Evolutionary conservation across 1,139 yeast species (phyloP), one percentile per base, ranked within the genome.

Genomic region (Eremothecium sinecaudum): DNA sequence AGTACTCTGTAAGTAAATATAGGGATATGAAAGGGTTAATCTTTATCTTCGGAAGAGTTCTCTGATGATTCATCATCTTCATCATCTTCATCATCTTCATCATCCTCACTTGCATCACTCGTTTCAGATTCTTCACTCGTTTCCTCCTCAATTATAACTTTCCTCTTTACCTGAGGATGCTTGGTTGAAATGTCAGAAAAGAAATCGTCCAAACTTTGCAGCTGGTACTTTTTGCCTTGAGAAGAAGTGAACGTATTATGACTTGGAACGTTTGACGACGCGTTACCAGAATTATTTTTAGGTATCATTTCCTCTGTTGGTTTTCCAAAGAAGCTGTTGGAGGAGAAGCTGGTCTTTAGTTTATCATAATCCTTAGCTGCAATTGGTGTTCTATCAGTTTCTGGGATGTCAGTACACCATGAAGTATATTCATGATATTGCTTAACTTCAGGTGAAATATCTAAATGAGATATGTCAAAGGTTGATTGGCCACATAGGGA

Each of bases 191-290:
- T 68, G 33, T 74, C 79, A 13, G 80, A 82, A 50, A 86, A 79
- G 54, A 84, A 84, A 41, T 86, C 95, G 50, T 86, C 95, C 43
- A 86, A 62, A 39, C 84, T 82, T 57, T 80, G 94, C 32, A 80
- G 62, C 44, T 71, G 72, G 50, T 76, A 68, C 47, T 57, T 72
- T 43, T 59, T 61, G 24, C 53, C 50, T 6, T 43, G 40, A 11
- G 47, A 40, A 4, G 48, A 36, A 16, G 36, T 35, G 13, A 37
- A 41, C 13, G 37, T 40, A 1, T 27, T 34, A 14, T 19, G 21
- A 7, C n/a, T n/a, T n/a, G n/a, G n/a, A n/a, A n/a, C n/a, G n/a
- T n/a, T n/a, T n/a, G 31, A n/a, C n/a, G n/a, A n/a, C n/a, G n/a
- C n/a, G n/a, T n/a, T n/a, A n/a, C n/a, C n/a, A n/a, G n/a, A n/a